Evolutionary conservation across 2,329 filamentous ascomycete genomes (phyloP), one percentile per base, ranked within the genome.

Genomic region (Pseudogymnoascus sp.): DNA sequence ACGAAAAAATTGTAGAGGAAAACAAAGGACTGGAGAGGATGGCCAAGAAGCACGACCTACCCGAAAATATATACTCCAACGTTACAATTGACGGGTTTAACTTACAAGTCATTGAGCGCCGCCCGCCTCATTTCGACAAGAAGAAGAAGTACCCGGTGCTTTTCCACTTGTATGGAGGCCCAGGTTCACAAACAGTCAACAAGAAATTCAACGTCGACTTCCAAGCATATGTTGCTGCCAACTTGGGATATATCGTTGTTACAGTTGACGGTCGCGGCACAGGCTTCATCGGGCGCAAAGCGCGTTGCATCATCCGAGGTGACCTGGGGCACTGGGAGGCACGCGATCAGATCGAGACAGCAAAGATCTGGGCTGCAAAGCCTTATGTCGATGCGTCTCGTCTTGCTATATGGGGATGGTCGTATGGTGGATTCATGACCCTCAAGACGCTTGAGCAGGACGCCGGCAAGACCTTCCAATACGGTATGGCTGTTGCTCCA

Each of bases 381-480:
- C 76, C 83, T 12, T 97, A 99, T 74, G 87, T 97, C 12, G 96
- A 99, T 73, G 80, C 83, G 26, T 81, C 85, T 5, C 86, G 90
- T 63, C 85, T 99, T 69, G 93, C 92, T 18, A 96, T 99, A 72
- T 99, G 95, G 95, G 95, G 95, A 59, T 99, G 95, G 95, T 96
- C 91, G 67, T 99, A 95, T 72, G 95, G 95, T 64, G 95, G 95
- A 10, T 99, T 96, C 80, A 90, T 90, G 80, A 91, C 95, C 5
- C 83, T 99, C 71, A 99, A 99, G 79, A 95, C 91, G 1, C 86
- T 99, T 11, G 95, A 99, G 79, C 83, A 86, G 66, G 95, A 99
- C 73, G 93, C 86, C 7, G 95, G 96, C 4, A 75, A 85, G 72
- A 97, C 93, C 0, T 99, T 97, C 79, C 87, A 87, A 67, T 99